Percentiles rank a stretch among this genome's conserved stretches.
phyloP scores from a whole-genome alignment of 1,284 basidiomycete species.

The Leucoagaricus sp. region DNA sequence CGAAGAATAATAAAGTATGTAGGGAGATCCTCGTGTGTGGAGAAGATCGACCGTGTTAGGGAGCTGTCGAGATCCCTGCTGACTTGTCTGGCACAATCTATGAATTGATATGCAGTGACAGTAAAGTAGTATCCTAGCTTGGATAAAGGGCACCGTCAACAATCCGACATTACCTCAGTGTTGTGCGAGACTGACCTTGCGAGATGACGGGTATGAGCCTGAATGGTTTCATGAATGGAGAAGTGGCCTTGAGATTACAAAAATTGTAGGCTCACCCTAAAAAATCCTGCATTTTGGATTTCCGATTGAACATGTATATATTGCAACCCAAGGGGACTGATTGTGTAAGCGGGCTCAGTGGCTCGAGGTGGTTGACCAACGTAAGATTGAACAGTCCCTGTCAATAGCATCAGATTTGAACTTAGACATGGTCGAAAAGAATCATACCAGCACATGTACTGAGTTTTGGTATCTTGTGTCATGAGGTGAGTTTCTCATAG shows the following conservation, averaged over 20 bases:
- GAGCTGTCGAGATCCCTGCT: not conserved
- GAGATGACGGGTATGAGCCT: not conserved
- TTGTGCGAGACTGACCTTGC: not conserved
- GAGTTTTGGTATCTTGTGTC: no score
- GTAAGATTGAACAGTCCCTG: not conserved
- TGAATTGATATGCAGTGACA: not conserved
- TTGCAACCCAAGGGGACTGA: not conserved
- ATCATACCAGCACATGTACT: no score
- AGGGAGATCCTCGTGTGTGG: not conserved
- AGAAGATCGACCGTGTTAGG: not conserved
- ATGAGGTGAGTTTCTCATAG: no score
- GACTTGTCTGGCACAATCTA: not conserved
- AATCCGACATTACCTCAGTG: no score
- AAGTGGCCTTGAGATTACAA: not conserved
- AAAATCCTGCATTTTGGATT: not conserved
- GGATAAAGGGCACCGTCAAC: no score
- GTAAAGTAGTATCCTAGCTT: not conserved
- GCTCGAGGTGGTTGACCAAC: not conserved
- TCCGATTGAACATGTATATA: not conserved
- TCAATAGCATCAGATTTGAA: not conserved
- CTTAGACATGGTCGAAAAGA: no score
- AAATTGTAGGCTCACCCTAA: not conserved
- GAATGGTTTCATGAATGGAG: not conserved
- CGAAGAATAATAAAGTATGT: not conserved
- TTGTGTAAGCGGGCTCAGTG: not conserved